Conservation (phyloP, 495 filamentous ascomycete species). For the Trichoderma gamsii region DNA sequence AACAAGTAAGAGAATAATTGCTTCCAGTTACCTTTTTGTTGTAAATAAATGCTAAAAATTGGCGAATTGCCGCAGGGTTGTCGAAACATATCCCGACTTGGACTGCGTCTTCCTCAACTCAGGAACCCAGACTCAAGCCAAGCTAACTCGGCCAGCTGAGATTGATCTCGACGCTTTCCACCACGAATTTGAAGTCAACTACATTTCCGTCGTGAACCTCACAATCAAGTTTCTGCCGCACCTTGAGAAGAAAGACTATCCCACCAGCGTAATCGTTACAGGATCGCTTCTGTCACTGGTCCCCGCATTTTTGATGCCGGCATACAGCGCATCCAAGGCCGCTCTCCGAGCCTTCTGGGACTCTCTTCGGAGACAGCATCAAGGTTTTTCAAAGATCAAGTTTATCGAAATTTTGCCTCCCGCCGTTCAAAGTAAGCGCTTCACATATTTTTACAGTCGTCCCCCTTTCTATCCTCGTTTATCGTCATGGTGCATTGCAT, state of each 20-base stretch:
- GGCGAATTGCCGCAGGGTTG: slow-evolving; percentile 36
- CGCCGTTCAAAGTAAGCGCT: slow-evolving; percentile 48
- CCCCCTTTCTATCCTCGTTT: neutral
- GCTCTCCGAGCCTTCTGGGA: slow-evolving; percentile 52
- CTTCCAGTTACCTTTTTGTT: neutral
- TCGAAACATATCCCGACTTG: slow-evolving; percentile 47
- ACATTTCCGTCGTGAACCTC: slow-evolving; percentile 55
- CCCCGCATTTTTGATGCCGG: slow-evolving; percentile 42
- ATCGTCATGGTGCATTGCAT: neutral
- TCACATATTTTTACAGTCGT: neutral
- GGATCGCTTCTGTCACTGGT: slow-evolving; percentile 50
- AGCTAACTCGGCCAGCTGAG: slow-evolving; percentile 54
- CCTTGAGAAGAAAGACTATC: slow-evolving; percentile 36
- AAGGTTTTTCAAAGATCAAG: slow-evolving; percentile 32
- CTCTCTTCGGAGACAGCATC: slow-evolving; percentile 54
- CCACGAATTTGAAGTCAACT: slow-evolving; percentile 61
- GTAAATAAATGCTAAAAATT: neutral
- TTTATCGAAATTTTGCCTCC: slow-evolving; percentile 64
- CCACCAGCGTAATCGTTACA: slow-evolving; percentile 41
- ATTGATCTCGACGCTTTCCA: slow-evolving; percentile 49
- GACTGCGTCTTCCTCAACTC: slow-evolving; percentile 50
- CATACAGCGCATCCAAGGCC: slow-evolving; percentile 56
- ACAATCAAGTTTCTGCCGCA: slow-evolving; percentile 59
- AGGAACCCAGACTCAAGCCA: slow-evolving; percentile 47
- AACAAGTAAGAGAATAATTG: slow-evolving; percentile 33